Evolutionary conservation across 306 rosid species (phyloP), one percentile per base, ranked within the genome.

Genomic region (Senna siamea): DNA sequence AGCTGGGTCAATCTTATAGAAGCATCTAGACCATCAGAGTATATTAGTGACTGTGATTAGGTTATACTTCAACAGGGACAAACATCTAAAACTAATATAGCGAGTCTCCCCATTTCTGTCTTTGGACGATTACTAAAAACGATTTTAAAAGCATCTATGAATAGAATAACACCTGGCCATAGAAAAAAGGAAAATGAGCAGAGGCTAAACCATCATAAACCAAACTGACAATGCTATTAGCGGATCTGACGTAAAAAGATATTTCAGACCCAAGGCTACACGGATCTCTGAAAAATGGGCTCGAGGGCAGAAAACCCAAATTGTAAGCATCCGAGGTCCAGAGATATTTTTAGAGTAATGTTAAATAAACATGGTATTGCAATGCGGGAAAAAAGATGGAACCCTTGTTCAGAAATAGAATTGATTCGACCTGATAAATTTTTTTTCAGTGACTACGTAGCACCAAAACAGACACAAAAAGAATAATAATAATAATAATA

Each of bases 161-260:
- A 58, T 6, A 18, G 47, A 35, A 72, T 1, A 26, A 53, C 37
- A 11, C 51, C 61, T 2, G 19, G 5, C 62, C 37, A 51, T 6
- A 22, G 18, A 5, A 59, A 22, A 40, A 46, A 7, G 7, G 53
- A 66, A 48, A n/a, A 6, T 4, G 35, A 53, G 32, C 22, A n/a
- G 18, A 26, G 17, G 28, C 15, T 19, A 15, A 74, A 50, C 30
- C 30, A 70, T 62, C 50, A 62, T 4, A 37, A 40, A 47, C 9
- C 38, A 76, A 79, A 76, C 26, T 71, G 53, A 71, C 46, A 52
- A 44, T 9, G 47, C 9, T 55, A 72, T 72, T 32, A 15, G 69
- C 75, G 83, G 93, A 88, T 90, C 97, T 88, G 76, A 72, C 43
- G 44, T 60, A 76, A 62, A 46, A 62, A 67, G 63, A 64, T 66